Conservation (phyloP, 2,329 filamentous ascomycete genomes). For the Setomelanomma holmii region DNA sequence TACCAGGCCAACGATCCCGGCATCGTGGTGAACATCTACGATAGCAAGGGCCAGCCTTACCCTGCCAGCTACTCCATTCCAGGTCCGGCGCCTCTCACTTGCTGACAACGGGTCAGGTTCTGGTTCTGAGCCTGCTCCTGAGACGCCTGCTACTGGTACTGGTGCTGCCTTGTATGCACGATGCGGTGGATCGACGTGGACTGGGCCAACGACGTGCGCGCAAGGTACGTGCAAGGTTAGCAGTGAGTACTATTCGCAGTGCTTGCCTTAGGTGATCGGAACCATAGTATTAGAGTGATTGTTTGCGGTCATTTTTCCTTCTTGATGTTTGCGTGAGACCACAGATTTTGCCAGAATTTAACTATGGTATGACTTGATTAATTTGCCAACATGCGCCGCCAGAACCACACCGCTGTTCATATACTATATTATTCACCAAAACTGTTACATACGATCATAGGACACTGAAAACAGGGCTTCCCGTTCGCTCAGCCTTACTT, state of each 20-base stretch:
- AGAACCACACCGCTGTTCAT: neutral
- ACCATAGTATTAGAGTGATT: too few species aligned
- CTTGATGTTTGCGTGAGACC: too few species aligned
- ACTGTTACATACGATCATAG: neutral
- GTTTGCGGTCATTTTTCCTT: too few species aligned
- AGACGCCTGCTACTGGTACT: neutral
- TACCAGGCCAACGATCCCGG: conserved; percentile 31
- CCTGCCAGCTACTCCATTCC: conserved; percentile 53
- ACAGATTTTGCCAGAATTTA: too few species aligned
- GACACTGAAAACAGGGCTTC: neutral
- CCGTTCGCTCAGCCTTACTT: neutral
- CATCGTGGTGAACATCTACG: conserved; percentile 27
- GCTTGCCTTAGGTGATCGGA: too few species aligned
- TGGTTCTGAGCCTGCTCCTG: neutral
- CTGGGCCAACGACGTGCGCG: neutral
- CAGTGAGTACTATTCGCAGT: too few species aligned
- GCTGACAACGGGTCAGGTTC: conserved; percentile 20
- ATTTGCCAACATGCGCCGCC: neutral
- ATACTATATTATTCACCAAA: neutral
- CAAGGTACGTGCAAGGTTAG: neutral
- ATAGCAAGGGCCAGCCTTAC: conserved; percentile 16
- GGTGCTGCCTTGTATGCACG: too few species aligned
- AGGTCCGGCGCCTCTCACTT: conserved; percentile 56
- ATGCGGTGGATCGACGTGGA: neutral
- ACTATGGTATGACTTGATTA: too few species aligned